phyloP scores from a whole-genome alignment of 139 green algal species.

The Spirogloea muscicola region DNA sequence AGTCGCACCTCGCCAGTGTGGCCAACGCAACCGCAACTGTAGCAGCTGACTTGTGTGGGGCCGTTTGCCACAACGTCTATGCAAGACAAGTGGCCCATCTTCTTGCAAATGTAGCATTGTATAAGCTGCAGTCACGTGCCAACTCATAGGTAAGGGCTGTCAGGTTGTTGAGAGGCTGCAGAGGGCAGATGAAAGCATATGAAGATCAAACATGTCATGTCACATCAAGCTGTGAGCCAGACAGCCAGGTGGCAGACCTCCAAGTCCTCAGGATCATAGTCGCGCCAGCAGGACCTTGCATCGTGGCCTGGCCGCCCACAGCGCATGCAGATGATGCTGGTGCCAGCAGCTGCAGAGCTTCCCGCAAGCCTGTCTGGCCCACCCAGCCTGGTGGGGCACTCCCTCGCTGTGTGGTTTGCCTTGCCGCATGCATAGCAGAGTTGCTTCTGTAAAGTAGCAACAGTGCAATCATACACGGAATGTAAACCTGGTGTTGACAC shows the following conservation, averaged over 20 bases:
- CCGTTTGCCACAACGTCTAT: background rate
- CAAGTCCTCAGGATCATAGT: conserved; percentile 12
- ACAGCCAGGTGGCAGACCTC: too few species aligned
- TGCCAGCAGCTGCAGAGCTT: background rate
- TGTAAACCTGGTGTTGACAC: background rate
- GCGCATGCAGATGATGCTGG: conserved; percentile 1
- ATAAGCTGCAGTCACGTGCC: conserved; percentile 10
- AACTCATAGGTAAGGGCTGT: too few species aligned
- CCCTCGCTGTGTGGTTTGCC: background rate
- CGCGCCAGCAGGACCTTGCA: background rate
- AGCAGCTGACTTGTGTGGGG: conserved; percentile 9
- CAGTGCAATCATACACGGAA: background rate
- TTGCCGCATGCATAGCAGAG: conserved; percentile 5
- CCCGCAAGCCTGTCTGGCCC: background rate
- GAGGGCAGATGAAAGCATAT: too few species aligned
- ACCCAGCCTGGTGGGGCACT: conserved; percentile 12
- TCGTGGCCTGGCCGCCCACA: conserved; percentile 19
- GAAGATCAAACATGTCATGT: background rate
- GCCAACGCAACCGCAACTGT: conserved; percentile 4
- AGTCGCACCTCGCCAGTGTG: conserved; percentile 19
- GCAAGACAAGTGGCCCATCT: conserved; percentile 20
- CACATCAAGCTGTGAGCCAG: background rate
- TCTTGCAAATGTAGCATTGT: conserved; percentile 12
- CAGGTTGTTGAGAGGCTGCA: too few species aligned
- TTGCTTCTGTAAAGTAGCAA: conserved; percentile 4